These are phyloP conservation scores for Graphiopsis chlorocephala DNA, from an alignment of 2,329 filamentous ascomycete genomes.

Conservation along the genomic window DNA sequence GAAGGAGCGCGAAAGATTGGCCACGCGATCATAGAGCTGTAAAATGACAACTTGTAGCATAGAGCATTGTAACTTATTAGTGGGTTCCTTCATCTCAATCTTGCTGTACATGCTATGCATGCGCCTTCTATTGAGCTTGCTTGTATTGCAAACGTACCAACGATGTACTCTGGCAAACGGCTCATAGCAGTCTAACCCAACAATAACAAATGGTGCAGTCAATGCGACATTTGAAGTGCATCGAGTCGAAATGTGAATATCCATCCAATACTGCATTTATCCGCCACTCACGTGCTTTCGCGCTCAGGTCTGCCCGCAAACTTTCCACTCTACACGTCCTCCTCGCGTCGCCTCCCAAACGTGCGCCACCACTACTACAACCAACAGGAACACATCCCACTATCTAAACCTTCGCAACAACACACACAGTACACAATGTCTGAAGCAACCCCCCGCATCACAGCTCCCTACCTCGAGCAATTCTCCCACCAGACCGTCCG, in stretches of 20 bases:
- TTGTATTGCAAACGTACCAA: not conserved
- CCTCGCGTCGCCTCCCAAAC: not conserved
- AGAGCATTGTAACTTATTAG: slow-evolving; percentile 9
- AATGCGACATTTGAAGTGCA: not conserved
- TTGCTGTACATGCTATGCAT: not conserved
- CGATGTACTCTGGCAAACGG: not conserved
- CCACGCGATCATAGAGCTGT: not conserved
- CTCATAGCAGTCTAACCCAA: not conserved
- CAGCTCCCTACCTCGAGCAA: slow-evolving; percentile 71
- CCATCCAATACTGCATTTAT: not conserved
- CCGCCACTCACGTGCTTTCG: slow-evolving; percentile 3
- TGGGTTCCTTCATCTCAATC: not conserved
- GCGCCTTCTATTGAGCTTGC: not conserved
- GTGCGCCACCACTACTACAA: not conserved
- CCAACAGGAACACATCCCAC: not conserved
- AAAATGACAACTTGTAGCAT: slow-evolving; percentile 1
- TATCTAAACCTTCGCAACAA: not conserved
- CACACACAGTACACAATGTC: slow-evolving; percentile 53
- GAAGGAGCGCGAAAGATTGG: not conserved
- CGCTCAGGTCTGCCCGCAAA: not conserved
- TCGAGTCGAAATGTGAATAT: not conserved
- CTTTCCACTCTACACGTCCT: not conserved
- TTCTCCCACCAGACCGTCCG: slow-evolving; percentile 73
- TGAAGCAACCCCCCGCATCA: slow-evolving; percentile 77
- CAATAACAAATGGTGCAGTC: not conserved